Evolutionary conservation across 768 basidiomycete species (phyloP).

Genomic region (Tylopilus rubrobrunneus): DNA sequence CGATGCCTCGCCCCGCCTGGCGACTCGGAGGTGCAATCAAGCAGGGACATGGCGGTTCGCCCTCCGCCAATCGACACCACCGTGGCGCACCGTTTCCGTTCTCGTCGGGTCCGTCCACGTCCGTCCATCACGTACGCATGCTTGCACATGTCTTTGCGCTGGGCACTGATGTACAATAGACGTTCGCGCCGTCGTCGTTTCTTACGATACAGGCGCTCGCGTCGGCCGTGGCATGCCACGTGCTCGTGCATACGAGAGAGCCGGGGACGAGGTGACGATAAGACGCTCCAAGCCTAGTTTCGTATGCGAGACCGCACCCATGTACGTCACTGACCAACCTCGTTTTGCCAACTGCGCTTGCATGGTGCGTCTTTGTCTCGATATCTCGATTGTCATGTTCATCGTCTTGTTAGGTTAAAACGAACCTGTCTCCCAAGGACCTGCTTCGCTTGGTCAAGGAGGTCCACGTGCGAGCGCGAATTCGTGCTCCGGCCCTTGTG

Average conservation of each 20-base stretch:
- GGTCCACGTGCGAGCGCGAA: constrained; percentile 75
- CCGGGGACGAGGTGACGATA: constrained; percentile 40
- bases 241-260: constrained; percentile 33
- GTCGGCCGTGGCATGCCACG: constrained; percentile 48
- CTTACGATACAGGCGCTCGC: constrained; percentile 71
- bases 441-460: constrained; percentile 65
- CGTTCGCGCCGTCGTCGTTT: too few relatives aligned
- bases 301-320: too few relatives aligned
- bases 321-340: too few relatives aligned
- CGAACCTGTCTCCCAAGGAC: too few relatives aligned
- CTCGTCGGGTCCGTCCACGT: constrained; percentile 29
- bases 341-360: too few relatives aligned
- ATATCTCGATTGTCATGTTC: not conserved
- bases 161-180: constrained; percentile 27
- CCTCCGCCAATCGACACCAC: constrained; percentile 25
- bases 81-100: constrained; percentile 10
- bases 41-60: constrained; percentile 14
- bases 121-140: constrained; percentile 16
- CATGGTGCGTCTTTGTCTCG: constrained; percentile 50
- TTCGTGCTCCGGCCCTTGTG: too few relatives aligned
- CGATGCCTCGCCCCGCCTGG: constrained; percentile 44
- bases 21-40: constrained; percentile 26
- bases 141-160: not conserved
- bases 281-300: constrained; percentile 80
- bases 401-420: constrained; percentile 49